These are phyloP conservation scores for Rubus idaeus DNA, from an alignment of 306 rosid species.

Conservation along the genomic window DNA sequence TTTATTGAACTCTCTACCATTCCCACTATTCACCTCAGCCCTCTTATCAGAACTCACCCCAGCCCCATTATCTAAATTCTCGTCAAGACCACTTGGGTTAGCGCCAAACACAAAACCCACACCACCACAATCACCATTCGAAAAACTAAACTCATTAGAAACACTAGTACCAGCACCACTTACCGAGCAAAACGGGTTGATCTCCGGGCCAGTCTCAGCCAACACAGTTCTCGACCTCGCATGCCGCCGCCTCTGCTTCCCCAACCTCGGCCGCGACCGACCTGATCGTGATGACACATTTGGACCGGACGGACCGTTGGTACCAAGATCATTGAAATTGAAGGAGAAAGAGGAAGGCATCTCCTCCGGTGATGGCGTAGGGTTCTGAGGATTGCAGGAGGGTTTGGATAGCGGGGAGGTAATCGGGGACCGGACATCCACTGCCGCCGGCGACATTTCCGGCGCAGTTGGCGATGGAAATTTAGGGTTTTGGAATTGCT, in stretches of 20 bases:
- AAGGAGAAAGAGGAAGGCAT: conserved; percentile 28
- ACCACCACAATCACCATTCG: conserved; percentile 6
- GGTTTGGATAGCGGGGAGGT: conserved; percentile 19
- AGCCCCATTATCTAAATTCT: too few relatives aligned
- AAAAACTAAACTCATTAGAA: conserved; percentile 19
- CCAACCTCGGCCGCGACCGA: conserved; percentile 57
- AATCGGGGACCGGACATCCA: conserved; percentile 45
- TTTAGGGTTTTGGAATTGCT: conserved; percentile 36
- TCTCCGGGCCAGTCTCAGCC: conserved; percentile 29
- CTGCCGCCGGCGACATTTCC: conserved; percentile 56
- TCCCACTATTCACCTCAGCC: conserved; percentile 14
- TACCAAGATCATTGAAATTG: conserved; percentile 21
- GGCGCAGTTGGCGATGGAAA: neutral
- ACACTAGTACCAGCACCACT: conserved; percentile 8
- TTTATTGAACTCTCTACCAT: conserved; percentile 26
- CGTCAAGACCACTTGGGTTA: neutral
- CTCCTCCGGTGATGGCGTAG: conserved; percentile 26
- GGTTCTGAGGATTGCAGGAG: conserved; percentile 22
- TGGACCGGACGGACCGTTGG: conserved; percentile 24
- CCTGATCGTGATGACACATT: conserved; percentile 14
- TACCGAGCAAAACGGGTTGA: conserved; percentile 49
- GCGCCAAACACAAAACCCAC: conserved; percentile 21
- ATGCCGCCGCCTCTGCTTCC: conserved; percentile 61
- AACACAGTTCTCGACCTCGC: conserved; percentile 42
- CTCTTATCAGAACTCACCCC: conserved; percentile 1